These are phyloP conservation scores for Leccinellum albellum DNA, from an alignment of 768 basidiomycete genomes.

Conservation along the genomic window DNA sequence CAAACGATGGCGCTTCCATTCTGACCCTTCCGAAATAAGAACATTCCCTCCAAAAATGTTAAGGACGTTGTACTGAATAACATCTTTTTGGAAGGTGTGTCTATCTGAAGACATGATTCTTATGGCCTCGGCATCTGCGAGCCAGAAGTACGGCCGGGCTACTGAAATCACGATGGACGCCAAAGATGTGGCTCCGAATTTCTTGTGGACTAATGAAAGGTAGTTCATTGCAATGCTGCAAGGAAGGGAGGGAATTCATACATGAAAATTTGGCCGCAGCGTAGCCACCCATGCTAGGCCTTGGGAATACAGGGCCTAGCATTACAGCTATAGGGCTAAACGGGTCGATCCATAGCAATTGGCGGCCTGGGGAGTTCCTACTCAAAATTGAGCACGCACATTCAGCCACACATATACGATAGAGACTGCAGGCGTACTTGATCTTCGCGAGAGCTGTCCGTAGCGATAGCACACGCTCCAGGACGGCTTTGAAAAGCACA, in stretches of 20 bases:
- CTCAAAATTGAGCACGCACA: neutral
- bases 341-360: conserved; percentile 31
- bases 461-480: conserved; percentile 3
- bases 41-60: conserved; percentile 47
- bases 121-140: conserved; percentile 42
- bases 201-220: conserved; percentile 32
- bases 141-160: conserved; percentile 36
- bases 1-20: conserved; percentile 46
- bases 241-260: conserved; percentile 16
- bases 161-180: conserved; percentile 33
- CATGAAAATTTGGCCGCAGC: conserved; percentile 35
- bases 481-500: conserved; percentile 2
- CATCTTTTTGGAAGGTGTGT: conserved; percentile 39
- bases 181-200: conserved; percentile 39
- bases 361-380: conserved; percentile 19
- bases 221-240: neutral
- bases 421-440: conserved; percentile 4
- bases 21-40: conserved; percentile 38
- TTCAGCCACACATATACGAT: too few relatives aligned
- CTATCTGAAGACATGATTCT: conserved; percentile 34
- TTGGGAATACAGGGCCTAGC: conserved; percentile 33
- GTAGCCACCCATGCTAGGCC: conserved; percentile 31
- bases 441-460: conserved; percentile 14
- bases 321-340: conserved; percentile 26
- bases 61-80: conserved; percentile 37